These are phyloP conservation scores for Lecanicillium sp. DNA, from an alignment of 2,329 filamentous ascomycete species.

Conservation along the genomic window DNA sequence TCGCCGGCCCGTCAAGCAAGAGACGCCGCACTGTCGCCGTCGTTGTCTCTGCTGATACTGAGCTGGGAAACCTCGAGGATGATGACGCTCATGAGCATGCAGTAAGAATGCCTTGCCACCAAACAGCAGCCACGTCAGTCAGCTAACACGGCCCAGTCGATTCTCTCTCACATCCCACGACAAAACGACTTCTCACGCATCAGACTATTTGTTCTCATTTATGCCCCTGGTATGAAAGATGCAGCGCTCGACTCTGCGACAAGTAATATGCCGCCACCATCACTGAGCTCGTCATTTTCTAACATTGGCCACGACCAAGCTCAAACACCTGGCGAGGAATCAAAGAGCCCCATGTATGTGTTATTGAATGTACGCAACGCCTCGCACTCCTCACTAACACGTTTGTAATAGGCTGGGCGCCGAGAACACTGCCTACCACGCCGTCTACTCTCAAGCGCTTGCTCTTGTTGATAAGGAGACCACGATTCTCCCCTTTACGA, in stretches of 20 bases:
- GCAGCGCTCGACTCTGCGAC: constrained; percentile 41
- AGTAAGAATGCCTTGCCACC: constrained; percentile 44
- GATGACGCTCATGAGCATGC: constrained; percentile 67
- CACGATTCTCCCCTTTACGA: constrained; percentile 84
- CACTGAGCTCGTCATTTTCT: constrained; percentile 73
- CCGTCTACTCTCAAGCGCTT: constrained; percentile 72
- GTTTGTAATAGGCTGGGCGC: constrained; percentile 32
- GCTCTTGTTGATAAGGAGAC: constrained; percentile 74
- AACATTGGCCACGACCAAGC: constrained; percentile 73
- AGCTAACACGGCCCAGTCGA: constrained; percentile 47
- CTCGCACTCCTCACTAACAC: too few species aligned
- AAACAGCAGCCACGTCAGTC: background rate
- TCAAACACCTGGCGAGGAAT: constrained; percentile 58
- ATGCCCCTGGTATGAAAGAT: constrained; percentile 73
- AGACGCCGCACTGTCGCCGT: constrained; percentile 76
- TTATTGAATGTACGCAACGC: constrained; percentile 2
- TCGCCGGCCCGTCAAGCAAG: constrained; percentile 29
- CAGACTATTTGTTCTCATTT: constrained; percentile 83
- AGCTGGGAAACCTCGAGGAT: constrained; percentile 50
- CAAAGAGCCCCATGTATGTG: constrained; percentile 49
- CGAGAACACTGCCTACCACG: constrained; percentile 60
- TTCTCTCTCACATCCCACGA: constrained; percentile 80
- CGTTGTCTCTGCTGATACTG: constrained; percentile 73
- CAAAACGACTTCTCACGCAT: constrained; percentile 65
- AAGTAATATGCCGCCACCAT: constrained; percentile 54